Base-by-base conservation (phyloP, 768 basidiomycete genomes). In the Tricholomella constricta region DNA sequence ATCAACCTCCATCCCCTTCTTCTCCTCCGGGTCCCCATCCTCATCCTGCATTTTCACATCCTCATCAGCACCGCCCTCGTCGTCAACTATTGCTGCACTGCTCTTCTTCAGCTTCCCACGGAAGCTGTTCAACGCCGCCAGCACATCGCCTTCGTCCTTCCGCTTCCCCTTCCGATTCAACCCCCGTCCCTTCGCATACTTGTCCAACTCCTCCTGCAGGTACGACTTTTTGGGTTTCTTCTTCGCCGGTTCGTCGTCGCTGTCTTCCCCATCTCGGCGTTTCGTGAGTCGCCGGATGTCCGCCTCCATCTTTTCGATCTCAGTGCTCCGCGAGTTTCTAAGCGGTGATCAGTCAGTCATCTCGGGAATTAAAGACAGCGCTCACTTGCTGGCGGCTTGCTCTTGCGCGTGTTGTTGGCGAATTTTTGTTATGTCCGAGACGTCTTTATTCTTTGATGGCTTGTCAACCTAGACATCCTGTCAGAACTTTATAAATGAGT, bases 281-380 rank as follows among this genome's bases (percentile, higher is more conserved):
- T 85, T 83, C 25, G 83, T 77, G 6, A 96, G 81, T 56, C 82
- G 87, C 22, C 91, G 86, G 50, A 98, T 89, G 40, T 93, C 89
- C 6, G 83, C 84, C 68, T 98, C 92, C 85, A 98, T 91, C 61
- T 81, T 86, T 60, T 85, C 86, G 45, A 97, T 91, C 66, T 94
- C 86, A 6, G 83, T 76, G 63, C 86, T 82, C 19, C 89, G 88
- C 10, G 80, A 70, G 29, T 78, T 77, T 47, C 88, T 93, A 52
- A 29, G 37, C 10, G 23, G 52, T 19, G 17, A 41, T 17, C 35
- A 50, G 14, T 23, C 14, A 32, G 11, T 19, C 6, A 9, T 26
- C 42, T 41, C 27, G 22, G 22, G 14, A 26, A 32, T n/a, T 2
- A 15, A n/a, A 15, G 6, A 40, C 20, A 17, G 17, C 23, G 60